Base-by-base conservation (phyloP, 83 land plant species). In the Picea abies region DNA sequence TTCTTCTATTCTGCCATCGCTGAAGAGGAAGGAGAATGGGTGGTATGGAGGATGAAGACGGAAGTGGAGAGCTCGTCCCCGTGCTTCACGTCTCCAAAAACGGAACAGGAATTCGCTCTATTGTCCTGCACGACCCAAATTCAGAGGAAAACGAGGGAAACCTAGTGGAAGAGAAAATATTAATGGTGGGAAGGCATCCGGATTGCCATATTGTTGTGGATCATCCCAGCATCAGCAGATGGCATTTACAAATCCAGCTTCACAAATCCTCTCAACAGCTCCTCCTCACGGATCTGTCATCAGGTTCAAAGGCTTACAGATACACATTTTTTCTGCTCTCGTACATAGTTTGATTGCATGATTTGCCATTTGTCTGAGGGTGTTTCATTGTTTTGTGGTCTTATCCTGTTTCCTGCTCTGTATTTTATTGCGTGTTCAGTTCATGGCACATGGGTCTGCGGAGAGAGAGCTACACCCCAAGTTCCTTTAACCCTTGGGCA, bases 161-260 rank as follows among this genome's bases (percentile, higher is more conserved):
- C 4, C 2, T 3, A 15, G 15, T 56, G 60, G 60, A 56, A 56
- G 60, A 56, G 14, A 3, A 12, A 56, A 56, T 56, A 12, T 56
- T 56, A 2, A 56, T 56, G 60, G 78, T 90, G 25, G 94, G 94
- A 15, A 78, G 94, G n/a, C 92, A 92, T 81, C 92, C 94, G 1
- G 89, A 92, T 81, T 92, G 94, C 84, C 81, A 89, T 63, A 84
- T 92, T 66, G 85, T 84, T 78, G 56, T 90, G 62, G 90, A 89
- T 32, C 94, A 92, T 62, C 94, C 94, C 23, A 90, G 91, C 85
- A 90, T 92, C 83, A 92, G 94, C 85, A 76, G 94, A 69, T 90
- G 89, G 77, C 94, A 92, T 79, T 86, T 92, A 79, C 84, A 84
- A 11, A 83, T 92, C 58, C 78, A 80, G 20, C 66, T 85, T 10